Percentiles rank a stretch among this genome's conserved stretches.
Conservation (phyloP, 495 filamentous ascomycete genomes). For the Penicillium diatomitis region DNA sequence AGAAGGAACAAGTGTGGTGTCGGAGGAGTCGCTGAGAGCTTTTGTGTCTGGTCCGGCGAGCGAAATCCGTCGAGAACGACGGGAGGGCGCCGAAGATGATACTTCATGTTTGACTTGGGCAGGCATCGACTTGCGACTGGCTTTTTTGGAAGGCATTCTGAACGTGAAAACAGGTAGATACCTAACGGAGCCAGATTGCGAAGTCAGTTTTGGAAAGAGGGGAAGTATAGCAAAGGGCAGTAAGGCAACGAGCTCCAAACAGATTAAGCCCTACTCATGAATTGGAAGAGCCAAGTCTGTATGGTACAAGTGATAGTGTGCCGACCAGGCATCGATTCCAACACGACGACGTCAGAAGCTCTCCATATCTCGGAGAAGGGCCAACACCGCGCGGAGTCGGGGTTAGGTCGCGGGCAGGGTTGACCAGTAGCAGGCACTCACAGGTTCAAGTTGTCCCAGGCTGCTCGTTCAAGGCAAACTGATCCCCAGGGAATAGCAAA, state of each 20-base stretch:
- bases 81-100: conserved; percentile 10
- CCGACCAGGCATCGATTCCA: not conserved
- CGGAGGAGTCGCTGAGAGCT: not conserved
- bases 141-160: conserved; percentile 19
- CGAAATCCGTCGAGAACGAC: conserved; percentile 15
- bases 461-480: not conserved
- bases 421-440: conserved; percentile 7
- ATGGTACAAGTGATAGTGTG: too few species aligned
- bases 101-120: conserved; percentile 4
- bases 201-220: too few species aligned
- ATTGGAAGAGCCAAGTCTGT: not conserved
- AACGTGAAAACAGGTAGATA: not conserved
- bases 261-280: not conserved
- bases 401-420: conserved; percentile 12
- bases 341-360: conserved; percentile 12
- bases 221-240: too few species aligned
- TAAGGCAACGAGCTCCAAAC: not conserved
- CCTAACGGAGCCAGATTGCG: too few species aligned
- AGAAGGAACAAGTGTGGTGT: conserved; percentile 2
- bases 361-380: conserved; percentile 5
- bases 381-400: conserved; percentile 3
- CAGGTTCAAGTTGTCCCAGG: conserved; percentile 3
- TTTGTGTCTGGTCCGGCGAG: conserved; percentile 1
- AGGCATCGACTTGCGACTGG: conserved; percentile 15
- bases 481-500: too few species aligned